phyloP scores from a whole-genome alignment of 768 basidiomycete genomes.

The Cyathus striatus region DNA sequence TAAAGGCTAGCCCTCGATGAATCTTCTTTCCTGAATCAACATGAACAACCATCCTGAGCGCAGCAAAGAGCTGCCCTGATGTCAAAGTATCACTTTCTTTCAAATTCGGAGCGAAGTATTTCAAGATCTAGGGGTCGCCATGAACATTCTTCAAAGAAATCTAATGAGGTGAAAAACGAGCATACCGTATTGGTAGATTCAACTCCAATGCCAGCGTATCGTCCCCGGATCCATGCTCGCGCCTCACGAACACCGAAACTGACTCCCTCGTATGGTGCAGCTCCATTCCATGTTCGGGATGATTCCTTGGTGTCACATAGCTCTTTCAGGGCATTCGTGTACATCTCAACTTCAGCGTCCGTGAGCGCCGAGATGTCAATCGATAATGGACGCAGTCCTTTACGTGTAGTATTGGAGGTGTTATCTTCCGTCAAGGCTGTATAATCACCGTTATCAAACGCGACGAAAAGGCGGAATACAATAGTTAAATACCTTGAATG shows the following conservation, averaged over 20 bases:
- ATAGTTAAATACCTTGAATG: too few species aligned
- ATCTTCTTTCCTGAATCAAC: conserved; percentile 54
- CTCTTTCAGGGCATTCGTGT: conserved; percentile 56
- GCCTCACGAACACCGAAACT: conserved; percentile 59
- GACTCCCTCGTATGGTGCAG: conserved; percentile 46
- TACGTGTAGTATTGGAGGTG: too few species aligned
- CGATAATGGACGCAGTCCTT: too few species aligned
- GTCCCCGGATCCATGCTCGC: conserved; percentile 70
- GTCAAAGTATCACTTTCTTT: conserved; percentile 47
- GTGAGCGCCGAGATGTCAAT: conserved; percentile 75
- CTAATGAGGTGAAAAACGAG: conserved; percentile 7
- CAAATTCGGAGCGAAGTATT: conserved; percentile 55
- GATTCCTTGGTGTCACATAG: conserved; percentile 31
- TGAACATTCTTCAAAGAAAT: too few species aligned
- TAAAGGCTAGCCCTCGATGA: conserved; percentile 65
- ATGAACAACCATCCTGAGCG: conserved; percentile 61
- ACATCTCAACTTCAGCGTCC: conserved; percentile 64
- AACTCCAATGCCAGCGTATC: conserved; percentile 52
- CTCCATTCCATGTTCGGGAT: conserved; percentile 29
- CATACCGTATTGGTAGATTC: conserved; percentile 56
- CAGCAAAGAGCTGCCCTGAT: conserved; percentile 76
- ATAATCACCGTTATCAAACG: too few species aligned
- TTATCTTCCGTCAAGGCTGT: too few species aligned
- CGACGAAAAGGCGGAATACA: too few species aligned
- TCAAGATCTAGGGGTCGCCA: conserved; percentile 66